Percentiles rank a stretch among this genome's conserved stretches.
Evolutionary conservation across 768 basidiomycete species (phyloP).

Genomic region (Rhizopogon vulgaris): DNA sequence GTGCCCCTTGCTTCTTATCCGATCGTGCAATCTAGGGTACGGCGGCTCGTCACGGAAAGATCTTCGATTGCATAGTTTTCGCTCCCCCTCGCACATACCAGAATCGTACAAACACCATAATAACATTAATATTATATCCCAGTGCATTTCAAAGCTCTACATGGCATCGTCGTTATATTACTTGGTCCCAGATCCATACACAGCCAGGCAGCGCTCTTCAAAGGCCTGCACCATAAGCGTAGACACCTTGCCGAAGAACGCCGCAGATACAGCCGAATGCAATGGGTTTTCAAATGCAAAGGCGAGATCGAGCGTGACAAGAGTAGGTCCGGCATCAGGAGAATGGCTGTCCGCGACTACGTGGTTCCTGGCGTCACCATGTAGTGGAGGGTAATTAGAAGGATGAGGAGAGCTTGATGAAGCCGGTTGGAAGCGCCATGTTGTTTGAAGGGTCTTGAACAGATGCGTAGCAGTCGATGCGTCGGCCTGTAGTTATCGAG

Average conservation of each 20-base stretch:
- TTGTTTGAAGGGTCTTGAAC: constrained; percentile 65
- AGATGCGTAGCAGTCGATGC: constrained; percentile 67
- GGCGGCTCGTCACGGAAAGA: neutral
- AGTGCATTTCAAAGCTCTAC: neutral
- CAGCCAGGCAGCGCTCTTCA: constrained; percentile 69
- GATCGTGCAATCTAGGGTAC: neutral
- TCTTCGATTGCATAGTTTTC: neutral
- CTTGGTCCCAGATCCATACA: constrained; percentile 52
- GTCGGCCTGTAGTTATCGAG: constrained; percentile 46
- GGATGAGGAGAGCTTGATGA: constrained; percentile 36
- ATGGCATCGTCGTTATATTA: constrained; percentile 6
- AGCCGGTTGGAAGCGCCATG: constrained; percentile 69
- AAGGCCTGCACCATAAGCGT: constrained; percentile 90
- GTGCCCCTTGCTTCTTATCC: neutral
- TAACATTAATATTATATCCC: too few species aligned
- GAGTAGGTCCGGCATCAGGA: constrained; percentile 45
- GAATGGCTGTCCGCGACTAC: neutral
- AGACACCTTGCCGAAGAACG: constrained; percentile 84
- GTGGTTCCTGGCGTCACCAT: neutral
- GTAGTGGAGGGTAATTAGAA: constrained; percentile 12
- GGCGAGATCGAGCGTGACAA: constrained; percentile 77
- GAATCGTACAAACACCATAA: neutral
- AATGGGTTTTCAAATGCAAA: constrained; percentile 87
- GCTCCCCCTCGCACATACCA: too few species aligned
- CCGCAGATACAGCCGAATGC: constrained; percentile 74